These are phyloP conservation scores for Glycine latifolia DNA, from an alignment of 306 rosid species.

Conservation along the genomic window DNA sequence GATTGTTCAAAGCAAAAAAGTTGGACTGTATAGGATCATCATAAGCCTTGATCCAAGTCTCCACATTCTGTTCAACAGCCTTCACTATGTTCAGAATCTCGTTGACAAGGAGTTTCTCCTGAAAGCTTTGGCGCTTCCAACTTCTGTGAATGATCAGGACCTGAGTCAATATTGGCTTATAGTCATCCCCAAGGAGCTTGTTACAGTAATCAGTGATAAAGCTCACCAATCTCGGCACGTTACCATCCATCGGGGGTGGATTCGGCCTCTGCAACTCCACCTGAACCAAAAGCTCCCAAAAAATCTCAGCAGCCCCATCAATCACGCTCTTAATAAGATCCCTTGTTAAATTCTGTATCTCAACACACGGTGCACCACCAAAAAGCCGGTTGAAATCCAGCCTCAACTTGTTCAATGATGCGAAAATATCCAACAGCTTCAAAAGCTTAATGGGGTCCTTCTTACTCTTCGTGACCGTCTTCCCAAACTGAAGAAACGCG, in stretches of 20 bases:
- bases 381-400: conserved; percentile 93
- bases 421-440: conserved; percentile 91
- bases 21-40: conserved; percentile 64
- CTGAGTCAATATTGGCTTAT: conserved; percentile 89
- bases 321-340: conserved; percentile 93
- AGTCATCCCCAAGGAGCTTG: conserved; percentile 86
- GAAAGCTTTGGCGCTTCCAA: conserved; percentile 92
- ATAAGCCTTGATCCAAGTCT: conserved; percentile 83
- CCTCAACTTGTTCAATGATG: conserved; percentile 92
- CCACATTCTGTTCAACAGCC: conserved; percentile 81
- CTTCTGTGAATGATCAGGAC: conserved; percentile 91
- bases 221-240: conserved; percentile 80
- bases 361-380: conserved; percentile 86
- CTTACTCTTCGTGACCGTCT: conserved; percentile 92
- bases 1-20: conserved; percentile 91
- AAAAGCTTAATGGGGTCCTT: conserved; percentile 93
- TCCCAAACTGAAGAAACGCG: conserved; percentile 97
- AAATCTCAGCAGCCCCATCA: conserved; percentile 91
- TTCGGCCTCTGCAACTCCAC: conserved; percentile 86
- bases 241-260: conserved; percentile 89
- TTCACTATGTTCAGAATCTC: conserved; percentile 75
- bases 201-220: conserved; percentile 89
- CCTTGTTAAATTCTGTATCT: conserved; percentile 94
- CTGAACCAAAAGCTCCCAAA: conserved; percentile 92
- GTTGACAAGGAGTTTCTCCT: conserved; percentile 74